Evolutionary conservation across 2,329 filamentous ascomycete genomes (phyloP), one percentile per base, ranked within the genome.

Genomic region (Helotiales sp.): DNA sequence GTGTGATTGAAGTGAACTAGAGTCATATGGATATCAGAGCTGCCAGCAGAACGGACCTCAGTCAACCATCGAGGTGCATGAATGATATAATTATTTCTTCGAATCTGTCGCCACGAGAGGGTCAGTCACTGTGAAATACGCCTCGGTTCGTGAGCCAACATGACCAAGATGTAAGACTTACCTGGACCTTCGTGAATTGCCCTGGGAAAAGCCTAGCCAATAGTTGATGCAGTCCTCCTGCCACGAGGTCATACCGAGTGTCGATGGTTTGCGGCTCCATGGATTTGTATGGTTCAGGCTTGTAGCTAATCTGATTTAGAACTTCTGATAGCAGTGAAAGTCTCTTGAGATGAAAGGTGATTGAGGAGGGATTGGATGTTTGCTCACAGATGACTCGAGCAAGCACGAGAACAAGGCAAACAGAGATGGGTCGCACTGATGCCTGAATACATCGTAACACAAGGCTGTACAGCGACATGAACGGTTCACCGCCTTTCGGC

Each of bases 11-110:
- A 47, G n/a, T n/a, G n/a, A n/a, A n/a, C n/a, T n/a, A 25, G 19
- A 44, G 40, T 27, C 22, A 50, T n/a, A 24, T 7, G 29, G n/a
- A 46, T 27, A 15, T 25, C 15, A 17, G 50, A 38, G 19, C 12
- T 52, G 3, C 5, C n/a, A n/a, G n/a, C n/a, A n/a, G 30, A 17
- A 60, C 57, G 12, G 27, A 60, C 58, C 24, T 36, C 3, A 44
- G 58, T 60, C 50, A 60, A 51, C 1, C 24, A 10, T 31, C 58
- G 31, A 6, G 58, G 58, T 27, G 38, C 58, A 40, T 46, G 24
- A 15, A 60, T 44, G 19, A 54, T 54, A 24, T 51, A 50, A 51
- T 34, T 55, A 2, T 51, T 51, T 15, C 44, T 44, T 19, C 58
- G 54, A 17, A 52, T 40, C 54, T 60, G 34, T 25, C 22, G 27